These are phyloP conservation scores for Camptophora hylomeconis DNA, from an alignment of 2,329 filamentous ascomycete species.

Conservation along the genomic window DNA sequence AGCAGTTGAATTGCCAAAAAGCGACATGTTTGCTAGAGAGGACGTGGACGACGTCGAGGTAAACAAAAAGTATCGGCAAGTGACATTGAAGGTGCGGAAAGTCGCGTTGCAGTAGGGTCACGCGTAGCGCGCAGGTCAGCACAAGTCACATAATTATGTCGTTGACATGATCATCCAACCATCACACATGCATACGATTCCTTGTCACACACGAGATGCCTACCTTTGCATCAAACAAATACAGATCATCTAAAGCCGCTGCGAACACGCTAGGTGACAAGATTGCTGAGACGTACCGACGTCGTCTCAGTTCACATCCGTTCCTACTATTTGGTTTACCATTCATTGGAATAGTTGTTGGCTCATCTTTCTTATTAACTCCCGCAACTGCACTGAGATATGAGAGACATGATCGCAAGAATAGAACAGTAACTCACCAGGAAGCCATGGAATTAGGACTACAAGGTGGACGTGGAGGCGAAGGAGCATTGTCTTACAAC, in stretches of 20 bases:
- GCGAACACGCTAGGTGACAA: slow-evolving; percentile 45
- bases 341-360: slow-evolving; percentile 80
- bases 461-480: slow-evolving; percentile 61
- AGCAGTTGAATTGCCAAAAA: slow-evolving; percentile 12
- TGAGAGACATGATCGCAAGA: slow-evolving; percentile 82
- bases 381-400: slow-evolving; percentile 89
- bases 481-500: slow-evolving; percentile 52
- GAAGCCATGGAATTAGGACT: slow-evolving; percentile 70
- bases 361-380: slow-evolving; percentile 85
- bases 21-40: slow-evolving; percentile 8
- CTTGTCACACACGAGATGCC: slow-evolving; percentile 33
- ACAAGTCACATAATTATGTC: not conserved
- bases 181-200: not conserved
- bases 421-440: slow-evolving; percentile 70
- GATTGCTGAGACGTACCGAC: slow-evolving; percentile 65
- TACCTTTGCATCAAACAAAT: slow-evolving; percentile 57
- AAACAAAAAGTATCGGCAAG: too few relatives aligned
- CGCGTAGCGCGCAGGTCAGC: not conserved
- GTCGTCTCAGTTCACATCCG: slow-evolving; percentile 60
- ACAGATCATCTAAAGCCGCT: slow-evolving; percentile 32
- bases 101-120: not conserved
- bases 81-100: slow-evolving; percentile 1
- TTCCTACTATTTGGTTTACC: slow-evolving; percentile 90
- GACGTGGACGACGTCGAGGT: too few relatives aligned
- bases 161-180: too few relatives aligned